Base-by-base conservation (phyloP, 179 eudicot species). In the Spergularia azorica region DNA sequence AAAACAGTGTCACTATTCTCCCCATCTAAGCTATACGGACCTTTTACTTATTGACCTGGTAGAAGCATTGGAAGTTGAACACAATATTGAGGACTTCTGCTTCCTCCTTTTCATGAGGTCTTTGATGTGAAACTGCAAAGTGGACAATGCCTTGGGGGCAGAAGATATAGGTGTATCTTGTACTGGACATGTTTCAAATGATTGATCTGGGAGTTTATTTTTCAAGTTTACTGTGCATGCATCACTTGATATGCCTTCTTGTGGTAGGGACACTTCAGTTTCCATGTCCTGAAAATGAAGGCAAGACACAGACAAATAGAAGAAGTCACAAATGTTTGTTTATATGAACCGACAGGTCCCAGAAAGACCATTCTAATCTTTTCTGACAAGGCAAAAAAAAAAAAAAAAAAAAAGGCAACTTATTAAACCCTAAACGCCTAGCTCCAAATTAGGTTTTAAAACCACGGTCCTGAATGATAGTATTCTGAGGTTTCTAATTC, bases 41-140 rank as follows among this genome's bases (percentile, higher is more conserved):
- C 95, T 85, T 81, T 76, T 79, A 52, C 54, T 70, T 73, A 79
- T 83, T 21, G 60, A 65, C 76, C 80, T 78, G 72, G 78, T 72
- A 72, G 62, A 67, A 69, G 79, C 72, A 84, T 77, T 39, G 52
- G 72, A 80, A 76, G 75, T 79, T 36, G 83, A 75, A 41, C 74
- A 85, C 63, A 85, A 80, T 73, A 86, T 81, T 16, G 87, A 86
- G 48, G 87, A 80, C 84, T 83, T 90, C 79, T 87, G 85, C 71
- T 85, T 84, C 85, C 97, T 80, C 79, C 88, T 90, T 66, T 78
- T 74, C 84, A 82, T 71, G 58, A 95, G 84, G 67, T 86, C 92
- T 84, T 91, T 74, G 20, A 87, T 82, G 81, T 84, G 87, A 76
- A 95, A 95, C 76, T 87, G 90, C 90, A 94, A 84, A 48, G 88